Base-by-base conservation (phyloP, 2,329 filamentous ascomycete genomes). In the Fusarium staphyleae region DNA sequence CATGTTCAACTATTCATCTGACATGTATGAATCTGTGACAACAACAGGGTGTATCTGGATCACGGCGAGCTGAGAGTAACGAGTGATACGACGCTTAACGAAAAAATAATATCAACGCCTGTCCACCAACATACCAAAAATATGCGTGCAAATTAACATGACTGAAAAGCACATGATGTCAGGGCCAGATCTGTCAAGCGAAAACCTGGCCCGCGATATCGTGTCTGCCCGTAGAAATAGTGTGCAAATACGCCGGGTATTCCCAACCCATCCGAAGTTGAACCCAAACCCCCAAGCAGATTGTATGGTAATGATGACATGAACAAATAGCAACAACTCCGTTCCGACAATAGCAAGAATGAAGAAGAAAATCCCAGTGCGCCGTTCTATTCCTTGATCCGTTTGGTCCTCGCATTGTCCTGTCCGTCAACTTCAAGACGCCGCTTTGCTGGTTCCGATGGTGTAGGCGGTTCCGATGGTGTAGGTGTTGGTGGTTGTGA, bases 61-160 rank as follows among this genome's bases (percentile, higher is more conserved):
- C n/a, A 47, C 26, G 34, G 35, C 36, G 47, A 49, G 52, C 54
- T 62, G 52, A n/a, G 46, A 54, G 48, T 58, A 55, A 67, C 50
- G 58, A 66, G 55, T 53, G 52, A 58, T 52, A 64, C 37, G 59
- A 67, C 50, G 44, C 48, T 46, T 56, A 52, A 67, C 39, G 59
- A 66, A 34, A 66, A 34, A 63, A 55, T 52, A 64, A 67, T 62
- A 63, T 26, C 18, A 66, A 65, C 56, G 48, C 57, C 57, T 57
- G 50, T 63, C 57, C 53, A 52, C 52, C 46, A 50, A 49, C 28
- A 18, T 26, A 43, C 36, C 51, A 39, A 41, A 39, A 13, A 19
- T 41, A 46, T 8, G 33, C 30, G 35, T 32, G 36, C 28, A 12
- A 16, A 36, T 26, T n/a, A 32, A 39, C 32, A n/a, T 39, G 37